Conservation (phyloP, 257 asterid genomes). For the Lantana camara region DNA sequence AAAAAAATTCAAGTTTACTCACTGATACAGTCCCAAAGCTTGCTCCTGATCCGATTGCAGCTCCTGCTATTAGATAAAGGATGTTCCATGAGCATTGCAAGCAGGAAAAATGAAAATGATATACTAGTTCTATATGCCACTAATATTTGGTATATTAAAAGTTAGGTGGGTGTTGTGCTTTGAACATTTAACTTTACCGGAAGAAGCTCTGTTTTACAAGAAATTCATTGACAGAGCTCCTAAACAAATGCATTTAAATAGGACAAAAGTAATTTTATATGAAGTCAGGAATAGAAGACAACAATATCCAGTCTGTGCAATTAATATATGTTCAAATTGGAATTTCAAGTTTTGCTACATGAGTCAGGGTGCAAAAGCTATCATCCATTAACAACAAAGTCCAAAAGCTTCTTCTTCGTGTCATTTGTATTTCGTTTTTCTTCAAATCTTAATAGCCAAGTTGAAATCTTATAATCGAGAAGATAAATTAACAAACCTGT, state of each 20-base stretch:
- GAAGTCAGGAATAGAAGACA: too few relatives aligned
- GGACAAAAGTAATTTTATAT: too few relatives aligned
- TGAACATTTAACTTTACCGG: too few relatives aligned
- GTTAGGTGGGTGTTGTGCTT: too few relatives aligned
- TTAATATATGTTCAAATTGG: too few relatives aligned
- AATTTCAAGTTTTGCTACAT: not conserved
- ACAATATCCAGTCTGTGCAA: too few relatives aligned
- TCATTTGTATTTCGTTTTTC: not conserved
- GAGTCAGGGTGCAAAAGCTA: not conserved
- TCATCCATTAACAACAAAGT: conserved; percentile 11
- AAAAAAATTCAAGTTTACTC: conserved; percentile 42
- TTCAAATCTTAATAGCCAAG: conserved; percentile 8
- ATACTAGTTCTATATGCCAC: conserved; percentile 8
- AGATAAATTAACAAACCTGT: conserved; percentile 51
- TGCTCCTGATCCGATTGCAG: conserved; percentile 77
- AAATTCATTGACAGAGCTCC: not conserved
- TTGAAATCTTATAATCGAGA: not conserved
- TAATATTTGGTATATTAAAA: not conserved
- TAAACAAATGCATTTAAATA: too few relatives aligned
- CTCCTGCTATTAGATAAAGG: conserved; percentile 52
- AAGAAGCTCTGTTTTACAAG: too few relatives aligned
- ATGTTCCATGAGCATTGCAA: conserved; percentile 20
- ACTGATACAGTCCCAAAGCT: conserved; percentile 83
- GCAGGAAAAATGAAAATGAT: conserved; percentile 1
- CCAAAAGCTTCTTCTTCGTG: conserved; percentile 5